Percentiles rank a stretch among this genome's conserved stretches.
Conservation (phyloP, 306 rosid genomes). For the Cucurbita pepo region DNA sequence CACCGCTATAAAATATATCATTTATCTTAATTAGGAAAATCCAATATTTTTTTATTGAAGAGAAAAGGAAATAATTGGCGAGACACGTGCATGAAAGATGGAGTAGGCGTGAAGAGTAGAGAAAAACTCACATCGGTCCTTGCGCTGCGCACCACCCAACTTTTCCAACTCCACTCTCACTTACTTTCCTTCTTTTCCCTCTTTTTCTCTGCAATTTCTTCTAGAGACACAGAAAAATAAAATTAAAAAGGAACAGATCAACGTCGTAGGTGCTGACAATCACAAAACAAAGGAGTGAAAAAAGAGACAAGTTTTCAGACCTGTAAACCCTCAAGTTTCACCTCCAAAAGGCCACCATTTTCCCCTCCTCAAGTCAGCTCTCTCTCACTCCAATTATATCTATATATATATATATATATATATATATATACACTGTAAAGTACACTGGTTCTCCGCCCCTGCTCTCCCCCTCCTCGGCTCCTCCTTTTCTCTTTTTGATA, state of each 20-base stretch:
- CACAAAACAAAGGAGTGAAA: background rate
- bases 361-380: slow-evolving; percentile 30
- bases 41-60: no score
- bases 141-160: background rate
- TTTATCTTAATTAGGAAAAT: no score
- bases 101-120: background rate
- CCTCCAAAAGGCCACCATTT: background rate
- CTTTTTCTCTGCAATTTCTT: background rate
- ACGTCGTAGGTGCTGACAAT: slow-evolving; percentile 7
- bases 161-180: background rate
- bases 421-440: background rate
- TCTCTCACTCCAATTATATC: background rate
- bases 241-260: background rate
- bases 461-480: background rate
- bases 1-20: no score
- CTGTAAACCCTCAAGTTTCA: background rate
- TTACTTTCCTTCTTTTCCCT: background rate
- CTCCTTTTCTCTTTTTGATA: background rate
- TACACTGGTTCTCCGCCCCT: background rate
- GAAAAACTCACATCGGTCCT: background rate
- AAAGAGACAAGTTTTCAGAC: background rate
- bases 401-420: no score
- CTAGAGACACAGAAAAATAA: background rate
- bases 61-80: background rate
- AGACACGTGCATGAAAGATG: slow-evolving; percentile 2